Conservation (phyloP, 805 yeast species). For the Candida insectalens region DNA sequence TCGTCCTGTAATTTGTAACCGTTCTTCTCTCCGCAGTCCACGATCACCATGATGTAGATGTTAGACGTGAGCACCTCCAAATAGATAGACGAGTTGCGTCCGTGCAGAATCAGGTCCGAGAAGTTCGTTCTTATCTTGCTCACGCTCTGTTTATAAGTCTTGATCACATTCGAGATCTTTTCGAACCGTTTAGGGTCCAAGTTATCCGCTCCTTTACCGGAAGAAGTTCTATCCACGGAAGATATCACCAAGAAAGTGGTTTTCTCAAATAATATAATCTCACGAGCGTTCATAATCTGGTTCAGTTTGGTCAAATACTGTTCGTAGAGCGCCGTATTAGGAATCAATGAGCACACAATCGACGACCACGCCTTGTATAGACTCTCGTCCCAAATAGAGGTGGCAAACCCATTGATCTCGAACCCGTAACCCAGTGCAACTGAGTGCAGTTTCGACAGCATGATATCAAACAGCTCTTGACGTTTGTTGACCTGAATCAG, state of each 20-base stretch:
- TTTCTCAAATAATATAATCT: conserved; percentile 84
- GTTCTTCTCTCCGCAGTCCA: conserved; percentile 16
- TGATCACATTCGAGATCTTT: conserved; percentile 86
- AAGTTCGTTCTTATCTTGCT: conserved; percentile 81
- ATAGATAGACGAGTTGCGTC: conserved; percentile 25
- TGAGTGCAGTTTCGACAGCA: conserved; percentile 73
- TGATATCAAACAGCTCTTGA: conserved; percentile 70
- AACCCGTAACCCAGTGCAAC: conserved; percentile 52
- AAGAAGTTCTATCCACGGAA: conserved; percentile 30
- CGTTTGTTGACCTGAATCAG: conserved; percentile 80
- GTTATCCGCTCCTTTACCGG: conserved; percentile 4
- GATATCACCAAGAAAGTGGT: conserved; percentile 84
- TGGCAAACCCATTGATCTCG: conserved; percentile 76
- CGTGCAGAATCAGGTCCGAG: conserved; percentile 65
- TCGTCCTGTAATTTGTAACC: conserved; percentile 22
- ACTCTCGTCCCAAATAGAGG: conserved; percentile 96
- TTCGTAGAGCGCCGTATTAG: conserved; percentile 79
- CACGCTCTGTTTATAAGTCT: conserved; percentile 88
- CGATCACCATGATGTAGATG: conserved; percentile 28
- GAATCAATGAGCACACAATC: conserved; percentile 89
- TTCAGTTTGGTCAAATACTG: conserved; percentile 66
- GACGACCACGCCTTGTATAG: conserved; percentile 95
- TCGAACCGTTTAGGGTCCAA: conserved; percentile 91
- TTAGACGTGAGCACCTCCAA: conserved; percentile 26
- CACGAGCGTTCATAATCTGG: conserved; percentile 70